Percentiles rank a stretch among this genome's conserved stretches.
phyloP scores from a whole-genome alignment of 805 yeast species.

The Metschnikowia borealis region DNA sequence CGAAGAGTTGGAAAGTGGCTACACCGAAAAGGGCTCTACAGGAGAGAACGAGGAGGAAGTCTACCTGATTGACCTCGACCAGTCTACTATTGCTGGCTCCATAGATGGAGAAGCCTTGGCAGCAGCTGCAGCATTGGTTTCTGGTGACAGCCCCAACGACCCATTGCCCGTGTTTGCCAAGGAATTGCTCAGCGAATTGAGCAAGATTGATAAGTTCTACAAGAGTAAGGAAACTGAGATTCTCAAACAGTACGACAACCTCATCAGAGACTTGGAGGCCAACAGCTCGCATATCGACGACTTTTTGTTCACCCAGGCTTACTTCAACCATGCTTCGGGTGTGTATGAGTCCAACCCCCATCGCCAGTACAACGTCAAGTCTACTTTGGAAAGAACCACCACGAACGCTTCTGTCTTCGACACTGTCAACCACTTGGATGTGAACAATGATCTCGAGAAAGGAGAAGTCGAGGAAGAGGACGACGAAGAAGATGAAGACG shows the following conservation, averaged over 20 bases:
- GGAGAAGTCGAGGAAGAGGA: conserved; percentile 29
- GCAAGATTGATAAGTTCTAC: conserved; percentile 52
- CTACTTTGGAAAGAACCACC: conserved; percentile 21
- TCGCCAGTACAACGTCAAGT: conserved; percentile 18
- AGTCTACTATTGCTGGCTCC: conserved; percentile 16
- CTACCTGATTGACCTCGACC: conserved; percentile 17
- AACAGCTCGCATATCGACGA: conserved; percentile 26
- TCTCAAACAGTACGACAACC: conserved; percentile 41
- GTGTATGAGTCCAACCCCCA: conserved; percentile 15
- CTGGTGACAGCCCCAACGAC: conserved; percentile 14
- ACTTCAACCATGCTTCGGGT: conserved; percentile 10
- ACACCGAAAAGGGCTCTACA: neutral
- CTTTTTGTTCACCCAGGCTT: conserved; percentile 24
- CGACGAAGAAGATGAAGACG: conserved; percentile 28
- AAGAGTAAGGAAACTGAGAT: conserved; percentile 43
- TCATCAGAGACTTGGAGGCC: conserved; percentile 44
- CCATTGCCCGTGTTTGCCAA: conserved; percentile 44
- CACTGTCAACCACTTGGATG: conserved; percentile 23
- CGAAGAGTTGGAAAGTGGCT: conserved; percentile 6
- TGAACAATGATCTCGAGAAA: conserved; percentile 25
- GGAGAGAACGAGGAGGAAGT: conserved; percentile 9
- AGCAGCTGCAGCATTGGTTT: conserved; percentile 10
- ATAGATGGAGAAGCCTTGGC: conserved; percentile 14
- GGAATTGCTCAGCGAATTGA: conserved; percentile 45
- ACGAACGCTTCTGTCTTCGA: conserved; percentile 27